phyloP scores from a whole-genome alignment of 208 protist species.

The Trichomonas vaginalis region DNA sequence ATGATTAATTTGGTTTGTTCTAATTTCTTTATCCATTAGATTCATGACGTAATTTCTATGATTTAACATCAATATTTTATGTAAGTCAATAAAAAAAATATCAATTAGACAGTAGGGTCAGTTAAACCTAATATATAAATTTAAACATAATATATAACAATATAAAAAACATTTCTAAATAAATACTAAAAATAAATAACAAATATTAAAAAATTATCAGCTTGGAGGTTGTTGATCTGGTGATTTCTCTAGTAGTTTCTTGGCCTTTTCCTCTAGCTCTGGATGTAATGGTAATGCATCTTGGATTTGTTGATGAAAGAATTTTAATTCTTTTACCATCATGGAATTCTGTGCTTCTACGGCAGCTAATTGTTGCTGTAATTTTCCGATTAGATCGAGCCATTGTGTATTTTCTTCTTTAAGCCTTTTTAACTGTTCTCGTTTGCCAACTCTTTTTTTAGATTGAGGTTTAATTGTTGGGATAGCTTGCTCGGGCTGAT shows the following conservation, averaged over 20 bases:
- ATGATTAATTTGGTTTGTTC: too few relatives aligned
- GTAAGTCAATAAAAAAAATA: too few relatives aligned
- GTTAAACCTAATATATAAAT: too few relatives aligned
- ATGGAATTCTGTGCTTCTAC: background rate
- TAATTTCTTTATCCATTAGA: too few relatives aligned
- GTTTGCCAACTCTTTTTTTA: background rate
- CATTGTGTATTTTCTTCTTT: background rate
- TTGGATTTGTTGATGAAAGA: background rate
- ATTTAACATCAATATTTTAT: too few relatives aligned
- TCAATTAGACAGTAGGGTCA: too few relatives aligned
- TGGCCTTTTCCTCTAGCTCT: background rate
- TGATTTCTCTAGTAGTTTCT: background rate
- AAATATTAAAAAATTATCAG: background rate
- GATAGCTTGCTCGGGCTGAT: background rate
- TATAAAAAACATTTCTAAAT: too few relatives aligned
- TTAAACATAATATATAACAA: too few relatives aligned
- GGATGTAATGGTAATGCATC: background rate
- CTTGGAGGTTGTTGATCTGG: background rate
- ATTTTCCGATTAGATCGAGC: background rate
- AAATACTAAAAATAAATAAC: too few relatives aligned
- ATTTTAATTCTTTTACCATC: background rate
- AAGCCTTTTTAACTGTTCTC: background rate
- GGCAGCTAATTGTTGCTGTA: background rate
- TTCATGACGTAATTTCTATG: too few relatives aligned
- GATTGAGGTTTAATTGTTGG: background rate